phyloP scores from a whole-genome alignment of 176 grass and related monocot genomes.

The Areca catechu region DNA sequence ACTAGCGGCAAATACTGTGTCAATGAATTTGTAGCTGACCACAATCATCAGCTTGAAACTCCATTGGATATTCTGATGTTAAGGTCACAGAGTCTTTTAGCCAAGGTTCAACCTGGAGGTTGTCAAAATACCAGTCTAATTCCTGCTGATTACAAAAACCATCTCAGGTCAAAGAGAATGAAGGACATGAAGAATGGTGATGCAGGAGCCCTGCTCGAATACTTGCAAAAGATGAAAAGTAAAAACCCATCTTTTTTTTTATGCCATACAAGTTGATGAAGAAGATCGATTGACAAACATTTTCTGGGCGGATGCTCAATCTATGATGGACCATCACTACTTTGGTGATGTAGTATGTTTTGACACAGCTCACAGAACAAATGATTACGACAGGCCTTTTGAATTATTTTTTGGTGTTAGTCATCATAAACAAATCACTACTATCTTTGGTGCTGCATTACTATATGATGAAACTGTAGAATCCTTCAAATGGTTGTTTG shows the following conservation, averaged over 20 bases:
- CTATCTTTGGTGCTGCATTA: slow-evolving; percentile 62
- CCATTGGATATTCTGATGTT: slow-evolving; percentile 77
- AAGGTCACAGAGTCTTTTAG: slow-evolving; percentile 59
- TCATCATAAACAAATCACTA: slow-evolving; percentile 65
- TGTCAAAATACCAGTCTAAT: slow-evolving; percentile 49
- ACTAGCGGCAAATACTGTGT: slow-evolving; percentile 54
- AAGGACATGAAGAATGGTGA: slow-evolving; percentile 56
- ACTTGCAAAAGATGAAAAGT: slow-evolving; percentile 71
- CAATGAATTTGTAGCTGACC: slow-evolving; percentile 59
- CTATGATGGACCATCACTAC: slow-evolving; percentile 60
- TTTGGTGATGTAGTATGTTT: slow-evolving; percentile 84
- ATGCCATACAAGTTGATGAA: slow-evolving; percentile 75
- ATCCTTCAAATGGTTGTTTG: slow-evolving; percentile 77
- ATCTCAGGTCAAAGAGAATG: slow-evolving; percentile 36
- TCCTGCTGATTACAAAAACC: slow-evolving; percentile 75
- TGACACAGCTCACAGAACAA: slow-evolving; percentile 56
- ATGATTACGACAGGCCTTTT: slow-evolving; percentile 53
- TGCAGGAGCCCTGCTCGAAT: slow-evolving; percentile 54
- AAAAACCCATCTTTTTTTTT: slow-evolving; percentile 79
- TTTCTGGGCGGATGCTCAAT: slow-evolving; percentile 73
- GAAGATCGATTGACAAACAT: slow-evolving; percentile 66
- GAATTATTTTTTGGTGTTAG: slow-evolving; percentile 74
- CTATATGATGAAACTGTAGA: slow-evolving; percentile 56
- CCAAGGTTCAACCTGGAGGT: slow-evolving; percentile 44
- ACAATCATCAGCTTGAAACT: slow-evolving; percentile 71